Evolutionary conservation across 306 rosid genomes (phyloP).

Genomic region (Medicago lupulina): DNA sequence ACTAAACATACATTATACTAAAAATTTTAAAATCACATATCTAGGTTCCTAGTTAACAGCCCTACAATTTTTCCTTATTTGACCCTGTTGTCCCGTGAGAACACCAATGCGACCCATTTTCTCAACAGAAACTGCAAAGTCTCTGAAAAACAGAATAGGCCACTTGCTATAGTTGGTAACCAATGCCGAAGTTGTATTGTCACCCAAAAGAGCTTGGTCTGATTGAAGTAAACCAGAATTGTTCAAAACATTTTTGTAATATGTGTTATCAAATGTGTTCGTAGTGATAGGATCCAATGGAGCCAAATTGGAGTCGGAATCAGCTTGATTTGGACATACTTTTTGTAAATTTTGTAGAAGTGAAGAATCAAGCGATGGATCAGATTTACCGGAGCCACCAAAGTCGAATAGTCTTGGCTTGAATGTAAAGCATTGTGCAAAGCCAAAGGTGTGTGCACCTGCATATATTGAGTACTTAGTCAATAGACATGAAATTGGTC

Average conservation of each 20-base stretch:
- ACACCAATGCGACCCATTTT: slow-evolving; percentile 76
- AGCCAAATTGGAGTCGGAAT: slow-evolving; percentile 69
- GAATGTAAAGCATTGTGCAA: slow-evolving; percentile 88
- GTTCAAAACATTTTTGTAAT: slow-evolving; percentile 68
- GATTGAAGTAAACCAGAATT: slow-evolving; percentile 76
- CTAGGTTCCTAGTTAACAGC: slow-evolving; percentile 47
- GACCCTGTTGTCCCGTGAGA: slow-evolving; percentile 74
- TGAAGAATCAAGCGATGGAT: slow-evolving; percentile 64
- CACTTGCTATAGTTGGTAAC: slow-evolving; percentile 63
- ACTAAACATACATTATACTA: not conserved
- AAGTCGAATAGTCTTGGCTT: slow-evolving; percentile 78
- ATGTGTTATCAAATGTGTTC: slow-evolving; percentile 70
- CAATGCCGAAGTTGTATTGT: slow-evolving; percentile 61
- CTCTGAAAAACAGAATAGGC: slow-evolving; percentile 61
- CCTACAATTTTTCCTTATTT: slow-evolving; percentile 78
- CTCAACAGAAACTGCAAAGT: slow-evolving; percentile 72
- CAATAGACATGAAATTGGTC: not conserved
- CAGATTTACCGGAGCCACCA: slow-evolving; percentile 70
- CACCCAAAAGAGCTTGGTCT: slow-evolving; percentile 75
- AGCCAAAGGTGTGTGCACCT: slow-evolving; percentile 89
- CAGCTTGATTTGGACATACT: slow-evolving; percentile 66
- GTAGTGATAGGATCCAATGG: slow-evolving; percentile 61
- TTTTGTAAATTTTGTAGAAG: slow-evolving; percentile 54
- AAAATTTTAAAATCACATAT: not conserved
- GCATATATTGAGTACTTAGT: not conserved